Conservation (phyloP, 805 yeast genomes). For the Lipomyces japonicus region DNA sequence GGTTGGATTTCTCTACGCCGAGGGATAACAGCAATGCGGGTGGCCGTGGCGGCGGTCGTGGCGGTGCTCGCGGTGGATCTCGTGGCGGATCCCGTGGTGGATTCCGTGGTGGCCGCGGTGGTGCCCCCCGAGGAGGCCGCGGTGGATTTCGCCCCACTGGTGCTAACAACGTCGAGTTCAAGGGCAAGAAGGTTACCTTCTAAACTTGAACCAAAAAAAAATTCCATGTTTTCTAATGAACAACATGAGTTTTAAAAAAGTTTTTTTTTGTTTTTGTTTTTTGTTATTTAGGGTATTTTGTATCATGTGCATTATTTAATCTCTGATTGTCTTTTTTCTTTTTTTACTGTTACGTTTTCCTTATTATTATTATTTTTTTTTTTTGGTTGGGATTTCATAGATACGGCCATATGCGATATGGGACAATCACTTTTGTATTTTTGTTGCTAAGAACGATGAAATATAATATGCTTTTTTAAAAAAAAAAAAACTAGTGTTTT, state of each 20-base stretch:
- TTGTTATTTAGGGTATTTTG: too few species aligned
- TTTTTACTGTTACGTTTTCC: too few species aligned
- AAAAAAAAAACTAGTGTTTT: conserved; percentile 5
- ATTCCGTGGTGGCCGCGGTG: conserved; percentile 39
- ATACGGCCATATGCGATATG: neutral
- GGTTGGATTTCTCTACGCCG: conserved; percentile 94
- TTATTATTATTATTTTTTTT: too few species aligned
- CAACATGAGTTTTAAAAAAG: too few species aligned
- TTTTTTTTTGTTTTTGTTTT: too few species aligned
- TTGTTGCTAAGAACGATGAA: neutral
- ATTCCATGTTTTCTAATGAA: too few species aligned
- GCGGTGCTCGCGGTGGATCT: conserved; percentile 38
- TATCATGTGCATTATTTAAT: too few species aligned
- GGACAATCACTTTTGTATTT: neutral
- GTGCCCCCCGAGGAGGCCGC: conserved; percentile 34
- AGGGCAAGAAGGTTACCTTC: conserved; percentile 52
- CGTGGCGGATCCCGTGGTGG: conserved; percentile 31
- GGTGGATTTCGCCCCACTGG: conserved; percentile 46
- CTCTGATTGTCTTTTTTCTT: too few species aligned
- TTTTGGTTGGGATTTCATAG: neutral
- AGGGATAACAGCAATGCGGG: conserved; percentile 52
- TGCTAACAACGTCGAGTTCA: conserved; percentile 62
- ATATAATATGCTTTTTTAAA: neutral
- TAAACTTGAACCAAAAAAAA: too few species aligned
- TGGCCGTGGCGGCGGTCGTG: conserved; percentile 41